Conservation (phyloP, 2,329 filamentous ascomycete genomes). For the Raffaelea deltoideospora region DNA sequence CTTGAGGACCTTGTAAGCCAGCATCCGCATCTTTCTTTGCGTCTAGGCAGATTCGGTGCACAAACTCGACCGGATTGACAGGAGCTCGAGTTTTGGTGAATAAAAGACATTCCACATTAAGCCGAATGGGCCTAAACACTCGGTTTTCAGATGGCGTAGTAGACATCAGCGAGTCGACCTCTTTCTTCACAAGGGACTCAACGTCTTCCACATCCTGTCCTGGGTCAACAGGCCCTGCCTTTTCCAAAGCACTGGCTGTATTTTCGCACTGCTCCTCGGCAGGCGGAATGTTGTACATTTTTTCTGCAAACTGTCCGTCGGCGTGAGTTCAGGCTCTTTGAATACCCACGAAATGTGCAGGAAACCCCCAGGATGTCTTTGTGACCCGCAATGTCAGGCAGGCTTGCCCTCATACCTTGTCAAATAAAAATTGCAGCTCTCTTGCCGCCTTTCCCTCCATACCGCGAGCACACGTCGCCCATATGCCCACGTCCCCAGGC, state of each 20-base stretch:
- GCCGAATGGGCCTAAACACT: slow-evolving; percentile 33
- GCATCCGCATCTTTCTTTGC: slow-evolving; percentile 29
- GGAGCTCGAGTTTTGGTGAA: slow-evolving; percentile 43
- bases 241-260: slow-evolving; percentile 8
- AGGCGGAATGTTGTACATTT: slow-evolving; percentile 36
- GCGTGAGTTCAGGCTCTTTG: too few species aligned
- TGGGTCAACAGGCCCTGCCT: slow-evolving; percentile 9
- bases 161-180: slow-evolving; percentile 46
- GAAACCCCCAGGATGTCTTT: too few species aligned
- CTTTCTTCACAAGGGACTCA: slow-evolving; percentile 55
- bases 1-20: too few species aligned
- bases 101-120: slow-evolving; percentile 46
- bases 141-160: slow-evolving; percentile 16
- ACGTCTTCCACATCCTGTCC: slow-evolving; percentile 39
- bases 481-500: slow-evolving; percentile 58
- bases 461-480: slow-evolving; percentile 60
- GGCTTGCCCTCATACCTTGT: slow-evolving; percentile 42
- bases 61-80: slow-evolving; percentile 39
- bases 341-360: too few species aligned
- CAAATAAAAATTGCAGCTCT: slow-evolving; percentile 52
- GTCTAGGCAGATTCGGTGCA: slow-evolving; percentile 39
- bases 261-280: too few species aligned
- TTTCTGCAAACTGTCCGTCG: slow-evolving; percentile 45
- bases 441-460: slow-evolving; percentile 55
- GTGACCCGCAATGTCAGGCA: too few species aligned